Conservation (phyloP, 495 filamentous ascomycete species). For the Podospora conica region DNA sequence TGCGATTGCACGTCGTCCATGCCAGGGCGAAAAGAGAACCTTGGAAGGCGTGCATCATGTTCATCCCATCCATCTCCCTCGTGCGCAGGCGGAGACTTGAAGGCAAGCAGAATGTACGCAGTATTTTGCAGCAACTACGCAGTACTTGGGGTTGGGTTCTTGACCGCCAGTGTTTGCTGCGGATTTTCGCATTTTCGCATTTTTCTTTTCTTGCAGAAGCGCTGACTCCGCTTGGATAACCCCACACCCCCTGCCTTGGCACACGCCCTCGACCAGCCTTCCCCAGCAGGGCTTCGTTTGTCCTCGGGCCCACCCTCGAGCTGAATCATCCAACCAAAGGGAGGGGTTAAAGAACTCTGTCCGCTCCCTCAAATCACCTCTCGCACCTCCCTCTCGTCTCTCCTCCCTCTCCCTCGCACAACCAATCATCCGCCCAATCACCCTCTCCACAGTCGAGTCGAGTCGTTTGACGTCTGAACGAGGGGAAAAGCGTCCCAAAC, state of each 20-base stretch:
- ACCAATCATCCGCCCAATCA: slow-evolving; percentile 37
- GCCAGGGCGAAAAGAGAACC: background rate
- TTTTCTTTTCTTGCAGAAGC: slow-evolving; percentile 12
- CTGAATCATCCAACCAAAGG: slow-evolving; percentile 42
- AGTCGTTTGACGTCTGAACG: slow-evolving; percentile 12
- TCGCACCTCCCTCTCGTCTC: slow-evolving; percentile 33
- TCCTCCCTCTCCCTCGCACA: slow-evolving; percentile 36
- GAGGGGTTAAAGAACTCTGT: slow-evolving; percentile 31
- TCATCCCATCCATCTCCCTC: background rate
- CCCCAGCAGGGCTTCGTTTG: background rate
- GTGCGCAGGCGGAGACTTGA: background rate
- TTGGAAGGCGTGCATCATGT: background rate
- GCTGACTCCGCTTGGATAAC: slow-evolving; percentile 12
- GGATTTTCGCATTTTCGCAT: slow-evolving; percentile 8
- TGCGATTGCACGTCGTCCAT: background rate
- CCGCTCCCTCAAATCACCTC: slow-evolving; percentile 39
- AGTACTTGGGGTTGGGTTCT: background rate
- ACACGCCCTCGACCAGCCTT: background rate
- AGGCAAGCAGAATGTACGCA: background rate
- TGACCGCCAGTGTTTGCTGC: background rate
- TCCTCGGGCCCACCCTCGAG: slow-evolving; percentile 22
- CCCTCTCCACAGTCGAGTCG: slow-evolving; percentile 26
- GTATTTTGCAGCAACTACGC: background rate
- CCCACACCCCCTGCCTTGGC: background rate
- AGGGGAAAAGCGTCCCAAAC: slow-evolving; percentile 19